Percentiles rank a stretch among this genome's conserved stretches.
Conservation (phyloP, 371 early-diverging fungal genomes). For the Saksenaea oblongispora region DNA sequence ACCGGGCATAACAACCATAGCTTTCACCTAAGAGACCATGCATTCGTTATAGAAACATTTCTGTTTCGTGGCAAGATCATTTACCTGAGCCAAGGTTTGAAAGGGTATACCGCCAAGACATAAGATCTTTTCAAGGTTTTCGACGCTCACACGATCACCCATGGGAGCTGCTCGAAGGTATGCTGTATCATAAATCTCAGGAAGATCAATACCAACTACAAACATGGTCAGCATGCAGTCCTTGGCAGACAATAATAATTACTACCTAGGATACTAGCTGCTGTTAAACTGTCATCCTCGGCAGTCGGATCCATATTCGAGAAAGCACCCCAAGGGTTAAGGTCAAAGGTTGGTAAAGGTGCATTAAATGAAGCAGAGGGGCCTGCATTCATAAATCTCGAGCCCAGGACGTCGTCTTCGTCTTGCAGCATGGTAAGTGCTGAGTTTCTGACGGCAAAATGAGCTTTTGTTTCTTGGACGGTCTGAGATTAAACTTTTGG, state of each 20-base stretch:
- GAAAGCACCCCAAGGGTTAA: not conserved
- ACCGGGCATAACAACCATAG: conserved; percentile 47
- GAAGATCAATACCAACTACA: conserved; percentile 52
- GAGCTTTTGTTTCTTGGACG: too few species aligned
- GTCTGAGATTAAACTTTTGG: too few species aligned
- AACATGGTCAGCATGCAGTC: not conserved
- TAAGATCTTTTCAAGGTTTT: conserved; percentile 52
- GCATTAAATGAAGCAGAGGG: not conserved
- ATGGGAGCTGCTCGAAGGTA: conserved; percentile 57
- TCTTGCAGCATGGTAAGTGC: not conserved
- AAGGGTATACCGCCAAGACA: conserved; percentile 50
- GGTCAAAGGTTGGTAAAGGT: not conserved
- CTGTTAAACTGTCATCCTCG: conserved; percentile 15
- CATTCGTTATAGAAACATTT: not conserved
- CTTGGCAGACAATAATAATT: not conserved
- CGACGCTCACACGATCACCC: conserved; percentile 50
- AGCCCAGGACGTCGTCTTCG: not conserved
- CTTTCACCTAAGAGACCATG: conserved; percentile 24
- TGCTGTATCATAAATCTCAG: conserved; percentile 55
- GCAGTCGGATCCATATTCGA: not conserved
- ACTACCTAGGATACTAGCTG: conserved; percentile 30
- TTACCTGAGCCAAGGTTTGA: conserved; percentile 53
- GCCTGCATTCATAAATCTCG: conserved; percentile 1
- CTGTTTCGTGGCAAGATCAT: conserved; percentile 6
- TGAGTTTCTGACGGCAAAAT: too few species aligned